Conservation (phyloP, 2,329 filamentous ascomycete genomes). For the Botrytis cinerea region DNA sequence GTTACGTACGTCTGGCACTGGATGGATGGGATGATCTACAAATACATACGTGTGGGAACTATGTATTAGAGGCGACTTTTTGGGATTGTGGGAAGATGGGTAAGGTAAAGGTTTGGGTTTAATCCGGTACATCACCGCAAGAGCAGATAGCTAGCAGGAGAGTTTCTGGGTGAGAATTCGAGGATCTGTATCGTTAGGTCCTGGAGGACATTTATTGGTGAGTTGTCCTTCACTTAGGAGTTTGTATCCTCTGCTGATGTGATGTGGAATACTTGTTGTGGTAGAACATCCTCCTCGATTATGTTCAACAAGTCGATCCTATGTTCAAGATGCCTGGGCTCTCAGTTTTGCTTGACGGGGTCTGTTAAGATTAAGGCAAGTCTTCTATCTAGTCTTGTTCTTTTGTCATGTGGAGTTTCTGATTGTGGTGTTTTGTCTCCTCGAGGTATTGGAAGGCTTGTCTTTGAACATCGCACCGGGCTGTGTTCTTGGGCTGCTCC, state of each 20-base stretch:
- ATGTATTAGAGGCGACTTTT: background rate
- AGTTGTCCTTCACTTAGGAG: too few species aligned
- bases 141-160: background rate
- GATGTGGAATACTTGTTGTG: too few species aligned
- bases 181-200: background rate
- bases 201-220: background rate
- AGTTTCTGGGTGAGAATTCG: rapidly evolving
- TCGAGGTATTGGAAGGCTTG: background rate
- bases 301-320: background rate
- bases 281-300: background rate
- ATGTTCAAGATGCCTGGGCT: background rate
- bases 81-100: background rate
- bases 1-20: background rate
- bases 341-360: background rate
- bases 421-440: background rate
- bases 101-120: background rate
- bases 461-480: background rate
- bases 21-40: background rate
- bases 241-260: background rate
- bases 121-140: background rate
- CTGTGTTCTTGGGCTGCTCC: background rate
- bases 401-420: background rate
- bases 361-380: too few species aligned
- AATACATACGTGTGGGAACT: background rate
- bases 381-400: background rate